These are phyloP conservation scores for Aspergillus ochraceus DNA, from an alignment of 2,329 filamentous ascomycete species.

Conservation along the genomic window DNA sequence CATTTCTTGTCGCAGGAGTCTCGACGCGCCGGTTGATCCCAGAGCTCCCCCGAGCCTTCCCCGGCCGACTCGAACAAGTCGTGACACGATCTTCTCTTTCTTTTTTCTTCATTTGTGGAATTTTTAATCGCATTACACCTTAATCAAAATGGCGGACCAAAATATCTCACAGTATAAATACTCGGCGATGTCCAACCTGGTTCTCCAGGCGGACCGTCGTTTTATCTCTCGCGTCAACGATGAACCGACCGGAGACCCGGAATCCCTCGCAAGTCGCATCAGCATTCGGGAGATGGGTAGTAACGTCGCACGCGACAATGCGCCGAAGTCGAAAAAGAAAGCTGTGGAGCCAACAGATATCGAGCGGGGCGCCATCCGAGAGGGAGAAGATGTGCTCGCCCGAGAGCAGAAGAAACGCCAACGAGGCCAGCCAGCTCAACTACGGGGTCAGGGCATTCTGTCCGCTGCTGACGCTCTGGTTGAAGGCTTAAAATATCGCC, in stretches of 20 bases:
- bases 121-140: constrained; percentile 7
- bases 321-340: constrained; percentile 77
- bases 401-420: constrained; percentile 86
- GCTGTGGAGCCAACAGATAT: constrained; percentile 65
- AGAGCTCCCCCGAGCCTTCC: constrained; percentile 32
- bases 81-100: constrained; percentile 22
- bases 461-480: constrained; percentile 83
- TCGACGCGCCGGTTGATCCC: constrained; percentile 34
- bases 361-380: constrained; percentile 71
- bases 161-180: constrained; percentile 97
- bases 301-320: constrained; percentile 74
- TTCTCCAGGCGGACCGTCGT: constrained; percentile 97
- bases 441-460: constrained; percentile 73
- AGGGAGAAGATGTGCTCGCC: constrained; percentile 80
- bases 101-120: constrained; percentile 7
- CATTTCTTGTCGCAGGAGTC: constrained; percentile 27
- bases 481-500: constrained; percentile 88
- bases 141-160: constrained; percentile 64
- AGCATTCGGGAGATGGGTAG: constrained; percentile 94
- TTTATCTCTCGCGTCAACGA: constrained; percentile 91
- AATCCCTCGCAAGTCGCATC: constrained; percentile 91
- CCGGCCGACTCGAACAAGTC: constrained; percentile 26
- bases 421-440: constrained; percentile 67
- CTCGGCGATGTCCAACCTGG: constrained; percentile 99
- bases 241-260: constrained; percentile 94